These are phyloP conservation scores for Phytopythium helicoides DNA, from an alignment of 352 stramenopile genomes.

Conservation along the genomic window DNA sequence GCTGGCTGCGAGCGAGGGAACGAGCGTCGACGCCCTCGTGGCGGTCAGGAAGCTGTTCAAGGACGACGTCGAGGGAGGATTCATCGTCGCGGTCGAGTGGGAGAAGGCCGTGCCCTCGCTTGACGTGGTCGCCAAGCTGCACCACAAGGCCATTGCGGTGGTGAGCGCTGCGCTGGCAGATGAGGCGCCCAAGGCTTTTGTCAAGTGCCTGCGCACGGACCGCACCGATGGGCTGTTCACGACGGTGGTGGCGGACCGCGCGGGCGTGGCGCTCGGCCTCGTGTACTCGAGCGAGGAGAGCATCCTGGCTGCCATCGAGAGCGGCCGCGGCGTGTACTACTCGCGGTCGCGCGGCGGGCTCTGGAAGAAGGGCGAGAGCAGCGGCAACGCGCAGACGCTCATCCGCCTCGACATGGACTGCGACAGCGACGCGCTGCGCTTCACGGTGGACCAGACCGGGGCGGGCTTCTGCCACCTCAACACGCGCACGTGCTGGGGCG, in stretches of 20 bases:
- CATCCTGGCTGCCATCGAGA: conserved; percentile 86
- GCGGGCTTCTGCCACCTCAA: conserved; percentile 84
- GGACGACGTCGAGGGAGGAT: conserved; percentile 43
- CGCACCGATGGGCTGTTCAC: conserved; percentile 90
- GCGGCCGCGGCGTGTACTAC: conserved; percentile 93
- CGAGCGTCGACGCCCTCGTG: conserved; percentile 18
- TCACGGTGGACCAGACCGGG: conserved; percentile 90
- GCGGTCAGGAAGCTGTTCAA: conserved; percentile 29
- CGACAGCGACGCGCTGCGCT: conserved; percentile 94
- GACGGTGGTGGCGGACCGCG: conserved; percentile 93
- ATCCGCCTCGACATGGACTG: conserved; percentile 94
- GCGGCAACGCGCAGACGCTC: conserved; percentile 92
- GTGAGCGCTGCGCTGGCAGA: conserved; percentile 31
- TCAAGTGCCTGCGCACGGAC: conserved; percentile 87
- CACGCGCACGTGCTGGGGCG: conserved; percentile 94
- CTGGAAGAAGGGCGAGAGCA: conserved; percentile 97
- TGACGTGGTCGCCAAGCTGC: conserved; percentile 34
- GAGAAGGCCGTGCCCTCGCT: conserved; percentile 2
- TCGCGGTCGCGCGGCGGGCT: conserved; percentile 89
- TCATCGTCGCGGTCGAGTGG: conserved; percentile 59
- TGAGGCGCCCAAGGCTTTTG: conserved; percentile 48
- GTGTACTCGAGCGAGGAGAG: conserved; percentile 95
- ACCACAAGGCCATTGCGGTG: conserved; percentile 62
- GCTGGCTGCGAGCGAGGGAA: conserved; percentile 13
- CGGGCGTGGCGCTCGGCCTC: conserved; percentile 87